A percentile compares a stretch with the other conserved stretches of the same genome.
Conservation (phyloP, 352 stramenopile genomes). For the Globisporangium cederbergense region DNA sequence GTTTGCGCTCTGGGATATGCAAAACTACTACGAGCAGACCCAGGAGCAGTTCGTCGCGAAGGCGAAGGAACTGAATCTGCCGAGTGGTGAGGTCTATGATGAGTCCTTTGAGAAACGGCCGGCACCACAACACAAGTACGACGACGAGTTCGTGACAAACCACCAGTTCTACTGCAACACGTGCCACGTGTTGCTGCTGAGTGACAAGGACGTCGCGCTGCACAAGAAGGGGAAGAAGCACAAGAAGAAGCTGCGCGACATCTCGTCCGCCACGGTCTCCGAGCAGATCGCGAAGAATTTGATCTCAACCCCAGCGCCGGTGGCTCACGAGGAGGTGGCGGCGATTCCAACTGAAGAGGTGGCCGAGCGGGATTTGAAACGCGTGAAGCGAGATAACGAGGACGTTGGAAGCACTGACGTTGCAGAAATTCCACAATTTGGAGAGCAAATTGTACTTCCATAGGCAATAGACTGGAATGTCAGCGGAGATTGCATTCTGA, state of each 20-base stretch:
- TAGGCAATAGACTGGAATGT: background rate
- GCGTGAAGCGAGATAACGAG: conserved; percentile 22
- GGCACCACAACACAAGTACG: conserved; percentile 27
- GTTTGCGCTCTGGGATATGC: conserved; percentile 68
- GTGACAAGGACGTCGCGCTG: conserved; percentile 67
- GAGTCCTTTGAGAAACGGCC: conserved; percentile 22
- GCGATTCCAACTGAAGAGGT: background rate
- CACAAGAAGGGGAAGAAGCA: conserved; percentile 81
- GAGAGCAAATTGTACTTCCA: background rate
- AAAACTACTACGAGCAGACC: conserved; percentile 52
- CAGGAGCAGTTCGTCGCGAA: conserved; percentile 49
- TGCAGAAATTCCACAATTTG: background rate
- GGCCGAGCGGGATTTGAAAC: conserved; percentile 19
- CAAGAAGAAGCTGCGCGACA: conserved; percentile 68
- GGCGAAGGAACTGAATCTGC: conserved; percentile 30
- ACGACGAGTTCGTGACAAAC: conserved; percentile 41
- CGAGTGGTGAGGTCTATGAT: conserved; percentile 33
- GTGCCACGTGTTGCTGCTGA: conserved; percentile 70
- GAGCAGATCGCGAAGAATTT: conserved; percentile 34
- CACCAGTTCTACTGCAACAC: conserved; percentile 62
- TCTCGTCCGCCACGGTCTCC: conserved; percentile 47
- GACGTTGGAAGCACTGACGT: background rate
- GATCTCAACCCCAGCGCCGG: conserved; percentile 11
- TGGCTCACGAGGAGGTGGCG: background rate
- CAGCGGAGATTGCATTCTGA: no score